Conservation (phyloP, 441 rosid species). For the Breynia disticha region DNA sequence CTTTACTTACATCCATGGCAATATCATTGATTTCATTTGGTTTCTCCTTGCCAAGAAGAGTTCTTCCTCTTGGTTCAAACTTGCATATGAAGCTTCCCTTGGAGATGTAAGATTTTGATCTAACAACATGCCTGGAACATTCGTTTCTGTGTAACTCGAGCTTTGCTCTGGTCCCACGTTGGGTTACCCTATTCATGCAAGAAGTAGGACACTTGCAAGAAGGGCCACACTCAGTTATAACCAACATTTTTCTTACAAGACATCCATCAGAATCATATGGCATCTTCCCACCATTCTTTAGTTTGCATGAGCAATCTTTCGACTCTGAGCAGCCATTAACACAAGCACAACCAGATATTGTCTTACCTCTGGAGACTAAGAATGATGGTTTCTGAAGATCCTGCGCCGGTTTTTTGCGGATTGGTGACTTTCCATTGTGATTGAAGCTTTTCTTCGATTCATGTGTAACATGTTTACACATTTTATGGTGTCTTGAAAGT, state of each 20-base stretch:
- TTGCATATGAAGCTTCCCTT: background rate
- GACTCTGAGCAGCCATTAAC: background rate
- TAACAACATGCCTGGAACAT: background rate
- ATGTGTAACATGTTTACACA: background rate
- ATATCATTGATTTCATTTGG: background rate
- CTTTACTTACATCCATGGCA: background rate
- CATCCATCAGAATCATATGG: background rate
- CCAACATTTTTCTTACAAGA: background rate
- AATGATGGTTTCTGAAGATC: no score
- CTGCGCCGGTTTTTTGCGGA: no score
- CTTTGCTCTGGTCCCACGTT: no score
- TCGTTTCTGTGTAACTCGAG: background rate
- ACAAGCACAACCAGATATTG: background rate
- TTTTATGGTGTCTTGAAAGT: slow-evolving; percentile 44
- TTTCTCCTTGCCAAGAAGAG: background rate
- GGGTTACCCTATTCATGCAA: background rate
- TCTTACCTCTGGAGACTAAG: no score
- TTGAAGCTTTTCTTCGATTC: background rate
- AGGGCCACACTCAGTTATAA: background rate
- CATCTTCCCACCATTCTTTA: background rate
- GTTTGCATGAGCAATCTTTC: background rate
- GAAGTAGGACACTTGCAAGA: background rate
- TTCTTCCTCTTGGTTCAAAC: background rate
- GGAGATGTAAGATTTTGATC: background rate
- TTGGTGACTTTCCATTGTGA: no score